Conservation (phyloP, 2,329 filamentous ascomycete genomes). For the Aspergillus sp. region DNA sequence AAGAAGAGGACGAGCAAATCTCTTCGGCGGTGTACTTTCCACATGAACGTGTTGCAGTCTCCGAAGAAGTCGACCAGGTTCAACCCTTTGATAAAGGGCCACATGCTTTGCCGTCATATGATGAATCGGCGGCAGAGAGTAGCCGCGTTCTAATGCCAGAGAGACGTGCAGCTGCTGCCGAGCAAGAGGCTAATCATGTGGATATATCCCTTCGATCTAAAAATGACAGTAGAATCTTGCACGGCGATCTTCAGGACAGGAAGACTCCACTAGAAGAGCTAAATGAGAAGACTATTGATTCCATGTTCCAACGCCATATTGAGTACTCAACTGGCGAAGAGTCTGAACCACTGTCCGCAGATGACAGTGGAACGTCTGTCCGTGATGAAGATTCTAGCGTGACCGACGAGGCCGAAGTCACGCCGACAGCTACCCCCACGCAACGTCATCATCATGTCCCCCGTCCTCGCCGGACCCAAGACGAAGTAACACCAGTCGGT, state of each 20-base stretch:
- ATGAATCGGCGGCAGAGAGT: conserved; percentile 32
- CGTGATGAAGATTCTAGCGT: conserved; percentile 58
- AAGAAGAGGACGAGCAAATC: conserved; percentile 68
- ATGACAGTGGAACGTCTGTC: conserved; percentile 48
- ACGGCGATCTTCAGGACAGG: conserved; percentile 59
- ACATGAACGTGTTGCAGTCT: conserved; percentile 56
- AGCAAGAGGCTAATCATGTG: conserved; percentile 55
- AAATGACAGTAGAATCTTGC: conserved; percentile 63
- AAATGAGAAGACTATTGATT: conserved; percentile 40
- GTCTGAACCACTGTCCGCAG: conserved; percentile 48
- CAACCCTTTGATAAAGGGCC: conserved; percentile 27
- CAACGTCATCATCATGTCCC: conserved; percentile 32
- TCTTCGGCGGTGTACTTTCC: conserved; percentile 68
- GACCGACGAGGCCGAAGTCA: conserved; percentile 58
- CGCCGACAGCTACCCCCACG: conserved; percentile 52
- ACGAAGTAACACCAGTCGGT: conserved; percentile 65
- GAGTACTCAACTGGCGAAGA: conserved; percentile 47
- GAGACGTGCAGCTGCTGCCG: conserved; percentile 30
- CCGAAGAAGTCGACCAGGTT: conserved; percentile 34
- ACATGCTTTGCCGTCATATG: conserved; percentile 29
- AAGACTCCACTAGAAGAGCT: conserved; percentile 44
- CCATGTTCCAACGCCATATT: conserved; percentile 41
- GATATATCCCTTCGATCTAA: conserved; percentile 66
- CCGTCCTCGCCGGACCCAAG: conserved; percentile 35
- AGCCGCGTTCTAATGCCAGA: conserved; percentile 35